Evolutionary conservation across 352 stramenopile species (phyloP).

Genomic region (Elongisporangium prolatum): DNA sequence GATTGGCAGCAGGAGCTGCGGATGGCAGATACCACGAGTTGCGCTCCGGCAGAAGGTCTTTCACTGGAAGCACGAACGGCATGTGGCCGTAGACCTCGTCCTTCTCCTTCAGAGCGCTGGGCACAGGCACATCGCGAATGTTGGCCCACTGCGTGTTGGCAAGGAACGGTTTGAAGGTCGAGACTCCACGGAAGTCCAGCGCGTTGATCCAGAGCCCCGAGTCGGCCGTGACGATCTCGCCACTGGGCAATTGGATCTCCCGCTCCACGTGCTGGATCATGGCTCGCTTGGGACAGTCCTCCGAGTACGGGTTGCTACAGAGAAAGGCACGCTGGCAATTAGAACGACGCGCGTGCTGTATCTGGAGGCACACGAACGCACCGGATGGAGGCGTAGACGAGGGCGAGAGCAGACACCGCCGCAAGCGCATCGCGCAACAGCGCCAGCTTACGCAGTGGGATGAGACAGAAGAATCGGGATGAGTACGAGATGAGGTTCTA

Average conservation of each 20-base stretch:
- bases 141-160: slow-evolving; percentile 46
- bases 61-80: slow-evolving; percentile 56
- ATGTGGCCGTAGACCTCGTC: slow-evolving; percentile 67
- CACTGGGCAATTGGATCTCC: slow-evolving; percentile 37
- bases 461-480: slow-evolving; percentile 69
- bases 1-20: slow-evolving; percentile 18
- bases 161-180: slow-evolving; percentile 41
- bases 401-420: slow-evolving; percentile 22
- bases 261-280: slow-evolving; percentile 70
- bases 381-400: slow-evolving; percentile 46
- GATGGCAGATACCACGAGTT: slow-evolving; percentile 69
- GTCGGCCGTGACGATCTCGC: slow-evolving; percentile 35
- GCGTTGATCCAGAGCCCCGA: slow-evolving; percentile 71
- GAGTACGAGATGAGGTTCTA: slow-evolving; percentile 52
- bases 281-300: slow-evolving; percentile 59
- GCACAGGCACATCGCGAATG: slow-evolving; percentile 21
- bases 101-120: slow-evolving; percentile 37
- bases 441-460: slow-evolving; percentile 34
- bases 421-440: slow-evolving; percentile 34
- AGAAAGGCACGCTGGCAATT: neutral
- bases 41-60: slow-evolving; percentile 57
- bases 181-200: slow-evolving; percentile 58
- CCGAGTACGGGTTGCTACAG: slow-evolving; percentile 71
- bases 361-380: slow-evolving; percentile 12
- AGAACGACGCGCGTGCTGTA: neutral